A percentile compares a stretch with the other conserved stretches of the same genome.
Evolutionary conservation across 1,284 basidiomycete genomes (phyloP).

Genomic region (Cryptococcus hybrid): DNA sequence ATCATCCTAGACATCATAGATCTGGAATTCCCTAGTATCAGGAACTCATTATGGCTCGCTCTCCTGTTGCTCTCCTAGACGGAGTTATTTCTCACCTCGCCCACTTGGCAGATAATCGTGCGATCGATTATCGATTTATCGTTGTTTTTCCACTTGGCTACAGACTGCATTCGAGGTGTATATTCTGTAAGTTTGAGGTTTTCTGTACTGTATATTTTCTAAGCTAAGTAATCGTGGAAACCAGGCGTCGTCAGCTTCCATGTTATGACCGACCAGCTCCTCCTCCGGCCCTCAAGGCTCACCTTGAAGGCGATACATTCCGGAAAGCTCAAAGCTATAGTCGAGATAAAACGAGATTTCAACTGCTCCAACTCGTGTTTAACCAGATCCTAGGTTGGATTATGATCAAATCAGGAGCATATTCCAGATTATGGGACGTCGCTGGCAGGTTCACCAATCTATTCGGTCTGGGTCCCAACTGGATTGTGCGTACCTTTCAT

Average conservation of each 20-base stretch:
- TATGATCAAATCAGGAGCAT: constrained; percentile 72
- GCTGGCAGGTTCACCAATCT: constrained; percentile 37
- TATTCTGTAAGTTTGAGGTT: constrained; percentile 22
- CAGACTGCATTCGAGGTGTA: constrained; percentile 39
- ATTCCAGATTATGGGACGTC: constrained; percentile 70
- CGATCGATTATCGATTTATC: constrained; percentile 31
- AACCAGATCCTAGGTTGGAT: constrained; percentile 69
- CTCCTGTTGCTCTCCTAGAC: constrained; percentile 26
- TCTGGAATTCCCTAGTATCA: not conserved
- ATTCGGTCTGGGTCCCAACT: constrained; percentile 53
- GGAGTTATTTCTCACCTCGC: constrained; percentile 26
- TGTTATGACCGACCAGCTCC: constrained; percentile 75
- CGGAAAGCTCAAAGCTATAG: constrained; percentile 89
- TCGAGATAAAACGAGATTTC: constrained; percentile 85
- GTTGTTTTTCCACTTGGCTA: constrained; percentile 27
- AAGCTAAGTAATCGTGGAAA: not conserved
- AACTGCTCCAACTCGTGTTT: constrained; percentile 68
- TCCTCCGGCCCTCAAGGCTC: constrained; percentile 67
- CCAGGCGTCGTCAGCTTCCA: constrained; percentile 68
- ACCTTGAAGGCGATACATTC: constrained; percentile 74
- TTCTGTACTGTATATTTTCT: not conserved
- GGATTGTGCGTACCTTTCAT: constrained; percentile 27
- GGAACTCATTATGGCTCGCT: constrained; percentile 3
- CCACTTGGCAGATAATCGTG: constrained; percentile 29
- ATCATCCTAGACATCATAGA: too few species aligned